These are phyloP conservation scores for Pichia sp. DNA, from an alignment of 1,139 yeast species.

Conservation along the genomic window DNA sequence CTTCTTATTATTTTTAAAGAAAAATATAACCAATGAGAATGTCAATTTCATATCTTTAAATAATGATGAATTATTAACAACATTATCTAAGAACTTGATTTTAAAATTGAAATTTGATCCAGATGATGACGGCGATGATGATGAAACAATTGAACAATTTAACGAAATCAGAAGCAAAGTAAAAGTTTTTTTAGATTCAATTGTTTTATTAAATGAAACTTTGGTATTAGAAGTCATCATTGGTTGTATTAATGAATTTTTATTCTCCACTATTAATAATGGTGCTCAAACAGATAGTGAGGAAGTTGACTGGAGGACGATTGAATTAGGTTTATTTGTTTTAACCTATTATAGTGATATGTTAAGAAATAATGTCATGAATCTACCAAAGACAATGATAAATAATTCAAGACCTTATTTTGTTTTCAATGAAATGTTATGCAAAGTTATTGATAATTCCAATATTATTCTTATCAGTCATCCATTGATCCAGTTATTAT, in stretches of 20 bases:
- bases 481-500: slow-evolving; percentile 70
- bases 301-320: slow-evolving; percentile 57
- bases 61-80: slow-evolving; percentile 46
- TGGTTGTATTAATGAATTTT: slow-evolving; percentile 53
- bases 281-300: slow-evolving; percentile 14
- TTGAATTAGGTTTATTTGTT: slow-evolving; percentile 84
- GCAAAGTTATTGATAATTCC: slow-evolving; percentile 54
- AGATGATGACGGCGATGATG: slow-evolving; percentile 67
- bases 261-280: slow-evolving; percentile 31
- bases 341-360: slow-evolving; percentile 74
- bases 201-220: slow-evolving; percentile 68
- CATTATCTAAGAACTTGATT: slow-evolving; percentile 62
- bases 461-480: slow-evolving; percentile 45
- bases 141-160: slow-evolving; percentile 66
- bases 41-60: slow-evolving; percentile 29
- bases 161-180: slow-evolving; percentile 68
- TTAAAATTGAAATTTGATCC: slow-evolving; percentile 75
- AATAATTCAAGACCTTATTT: slow-evolving; percentile 54
- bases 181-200: slow-evolving; percentile 75
- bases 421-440: slow-evolving; percentile 54
- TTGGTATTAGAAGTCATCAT: slow-evolving; percentile 68
- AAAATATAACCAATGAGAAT: slow-evolving; percentile 35
- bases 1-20: slow-evolving; percentile 65
- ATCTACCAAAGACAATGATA: slow-evolving; percentile 58
- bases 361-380: slow-evolving; percentile 64